phyloP scores from a whole-genome alignment of 1,284 basidiomycete species.

The Boletus austroedulis region DNA sequence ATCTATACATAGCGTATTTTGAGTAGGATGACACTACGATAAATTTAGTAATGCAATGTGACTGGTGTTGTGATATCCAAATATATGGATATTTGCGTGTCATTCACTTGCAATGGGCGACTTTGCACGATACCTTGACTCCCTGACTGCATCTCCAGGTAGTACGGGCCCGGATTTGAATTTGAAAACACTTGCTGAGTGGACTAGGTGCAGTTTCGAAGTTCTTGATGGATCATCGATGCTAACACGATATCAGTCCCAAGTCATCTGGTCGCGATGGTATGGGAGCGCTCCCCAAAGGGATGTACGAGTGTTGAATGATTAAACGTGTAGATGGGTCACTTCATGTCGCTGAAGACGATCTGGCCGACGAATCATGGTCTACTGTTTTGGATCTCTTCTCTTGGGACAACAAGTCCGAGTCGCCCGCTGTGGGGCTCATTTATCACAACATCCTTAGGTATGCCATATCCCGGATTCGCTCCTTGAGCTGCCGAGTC shows the following conservation, averaged over 20 bases:
- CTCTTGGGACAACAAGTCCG: not conserved
- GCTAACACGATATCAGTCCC: constrained; percentile 23
- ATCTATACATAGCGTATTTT: too few species aligned
- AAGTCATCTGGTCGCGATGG: constrained; percentile 16
- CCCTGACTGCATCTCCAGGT: constrained; percentile 17
- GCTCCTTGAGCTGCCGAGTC: constrained; percentile 2
- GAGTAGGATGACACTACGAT: too few species aligned
- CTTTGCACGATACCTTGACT: constrained; percentile 27
- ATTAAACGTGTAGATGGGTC: constrained; percentile 16
- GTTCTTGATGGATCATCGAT: constrained; percentile 7
- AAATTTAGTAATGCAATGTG: not conserved
- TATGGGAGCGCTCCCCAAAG: constrained; percentile 6
- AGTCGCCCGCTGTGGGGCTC: not conserved
- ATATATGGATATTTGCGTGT: too few species aligned
- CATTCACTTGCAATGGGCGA: constrained; percentile 18
- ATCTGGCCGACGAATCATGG: constrained; percentile 18
- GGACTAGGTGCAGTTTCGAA: constrained; percentile 25
- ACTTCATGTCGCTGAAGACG: constrained; percentile 10
- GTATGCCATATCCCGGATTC: constrained; percentile 15
- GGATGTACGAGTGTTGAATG: constrained; percentile 4
- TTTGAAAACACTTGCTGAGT: constrained; percentile 20
- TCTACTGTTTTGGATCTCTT: constrained; percentile 35
- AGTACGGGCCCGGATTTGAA: constrained; percentile 12
- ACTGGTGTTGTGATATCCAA: too few species aligned
- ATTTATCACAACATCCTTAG: constrained; percentile 15